phyloP scores from a whole-genome alignment of 805 yeast species.

The Lachancea sp. region DNA sequence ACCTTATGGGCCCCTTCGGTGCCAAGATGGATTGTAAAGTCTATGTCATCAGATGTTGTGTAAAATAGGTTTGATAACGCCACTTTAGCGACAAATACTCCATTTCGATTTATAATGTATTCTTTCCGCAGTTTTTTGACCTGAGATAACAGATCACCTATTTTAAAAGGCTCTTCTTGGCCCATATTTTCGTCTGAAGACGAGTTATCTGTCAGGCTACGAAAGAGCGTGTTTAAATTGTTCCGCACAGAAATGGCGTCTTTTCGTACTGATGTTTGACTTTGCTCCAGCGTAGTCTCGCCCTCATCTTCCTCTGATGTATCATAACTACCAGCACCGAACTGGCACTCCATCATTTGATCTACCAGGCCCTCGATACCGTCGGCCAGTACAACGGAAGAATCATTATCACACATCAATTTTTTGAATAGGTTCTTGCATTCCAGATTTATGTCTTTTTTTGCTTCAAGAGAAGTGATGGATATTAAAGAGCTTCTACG shows the following conservation, averaged over 20 bases:
- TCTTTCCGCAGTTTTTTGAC: conserved; percentile 29
- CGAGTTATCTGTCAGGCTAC: not conserved
- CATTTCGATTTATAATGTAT: conserved; percentile 38
- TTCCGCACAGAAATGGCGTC: conserved; percentile 6
- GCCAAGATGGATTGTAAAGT: conserved; percentile 34
- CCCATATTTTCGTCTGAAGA: not conserved
- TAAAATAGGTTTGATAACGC: conserved; percentile 37
- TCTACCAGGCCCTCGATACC: conserved; percentile 30
- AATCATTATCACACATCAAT: conserved; percentile 12
- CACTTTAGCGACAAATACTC: conserved; percentile 37
- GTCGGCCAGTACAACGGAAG: conserved; percentile 15
- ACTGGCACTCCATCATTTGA: conserved; percentile 23
- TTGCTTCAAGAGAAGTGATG: conserved; percentile 20
- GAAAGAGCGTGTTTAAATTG: conserved; percentile 1
- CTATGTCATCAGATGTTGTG: conserved; percentile 42
- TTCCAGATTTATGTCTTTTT: conserved; percentile 9
- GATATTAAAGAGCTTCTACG: conserved; percentile 29
- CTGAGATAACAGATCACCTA: conserved; percentile 15
- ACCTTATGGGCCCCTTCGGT: conserved; percentile 27
- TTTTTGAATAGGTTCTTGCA: conserved; percentile 20
- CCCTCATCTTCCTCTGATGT: conserved; percentile 7
- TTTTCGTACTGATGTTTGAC: not conserved
- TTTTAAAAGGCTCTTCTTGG: not conserved
- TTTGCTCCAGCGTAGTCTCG: not conserved
- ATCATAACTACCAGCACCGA: conserved; percentile 10